Percentiles rank a stretch among this genome's conserved stretches.
phyloP scores from a whole-genome alignment of 164 flowering plant species.

The Macadamia integrifolia region DNA sequence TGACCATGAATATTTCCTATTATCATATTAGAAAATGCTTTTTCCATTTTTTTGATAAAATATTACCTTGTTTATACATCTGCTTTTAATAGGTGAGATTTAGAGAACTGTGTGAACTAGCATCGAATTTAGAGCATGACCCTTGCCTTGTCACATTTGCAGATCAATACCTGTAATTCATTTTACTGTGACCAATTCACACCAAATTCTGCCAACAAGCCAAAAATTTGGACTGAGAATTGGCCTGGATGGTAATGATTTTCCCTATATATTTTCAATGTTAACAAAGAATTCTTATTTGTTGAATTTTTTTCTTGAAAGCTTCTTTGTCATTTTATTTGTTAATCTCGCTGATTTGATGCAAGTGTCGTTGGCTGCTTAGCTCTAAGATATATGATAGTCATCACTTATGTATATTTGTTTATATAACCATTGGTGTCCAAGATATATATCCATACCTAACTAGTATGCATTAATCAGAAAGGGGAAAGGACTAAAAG shows the following conservation, averaged over 20 bases:
- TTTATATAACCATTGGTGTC: not conserved
- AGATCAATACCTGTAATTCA: slow-evolving; percentile 96
- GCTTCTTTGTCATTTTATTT: not conserved
- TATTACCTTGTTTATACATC: not conserved
- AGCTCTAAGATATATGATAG: not conserved
- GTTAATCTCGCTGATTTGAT: not conserved
- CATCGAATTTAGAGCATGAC: not conserved
- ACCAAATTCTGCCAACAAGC: slow-evolving; percentile 69
- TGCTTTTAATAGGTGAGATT: not conserved
- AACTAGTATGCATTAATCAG: not conserved
- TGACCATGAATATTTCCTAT: not conserved
- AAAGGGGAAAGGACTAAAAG: too few relatives aligned
- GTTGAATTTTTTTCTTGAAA: not conserved
- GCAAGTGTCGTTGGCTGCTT: not conserved
- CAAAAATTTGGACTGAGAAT: slow-evolving; percentile 97
- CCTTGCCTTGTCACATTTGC: slow-evolving; percentile 22
- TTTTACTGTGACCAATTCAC: slow-evolving; percentile 88
- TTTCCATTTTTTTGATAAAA: not conserved
- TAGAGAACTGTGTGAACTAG: not conserved
- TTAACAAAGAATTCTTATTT: not conserved
- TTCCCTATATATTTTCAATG: not conserved
- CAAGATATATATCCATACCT: not conserved
- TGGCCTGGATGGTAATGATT: slow-evolving; percentile 98
- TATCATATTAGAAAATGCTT: not conserved
- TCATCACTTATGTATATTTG: not conserved